Base-by-base conservation (phyloP, 805 yeast genomes). In the Maudiozyma bulderi region DNA sequence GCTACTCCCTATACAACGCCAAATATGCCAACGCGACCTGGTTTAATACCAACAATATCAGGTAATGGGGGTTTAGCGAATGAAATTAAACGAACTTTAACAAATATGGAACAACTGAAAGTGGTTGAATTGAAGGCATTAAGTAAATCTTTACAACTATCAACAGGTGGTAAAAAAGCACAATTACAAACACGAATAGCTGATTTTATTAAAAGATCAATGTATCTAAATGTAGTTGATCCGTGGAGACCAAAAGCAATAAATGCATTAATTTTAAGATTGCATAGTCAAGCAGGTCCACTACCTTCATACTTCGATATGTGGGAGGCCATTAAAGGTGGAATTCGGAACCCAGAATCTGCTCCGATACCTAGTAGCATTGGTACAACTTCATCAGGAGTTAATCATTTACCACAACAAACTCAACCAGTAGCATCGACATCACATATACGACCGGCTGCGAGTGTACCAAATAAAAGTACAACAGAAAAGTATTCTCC, bases 101-200 rank as follows among this genome's bases (percentile, higher is more conserved):
- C 53, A 9, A 59, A 58, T 34, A 54, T 74, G 52, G 60, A 55
- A 37, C 56, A 53, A n/a, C 59, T 78, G 53, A 76, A 74, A 54
- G 78, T 81, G 1, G 64, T 73, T 0, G 77, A 76, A 48, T 68
- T 82, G 48, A 81, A 81, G 61, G 72, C 67, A 15, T 57, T 82
- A 1, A 75, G 82, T 35, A 69, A 77, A 42, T 57, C 79, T 1
- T 57, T 81, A 14, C 74, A 75, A 2, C 62, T 82, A 15, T 64
- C 78, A 2, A 56, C 69, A 8, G 58, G 73, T 6, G 95, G 93
- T 1, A 68, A 80, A 38, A 87, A 86, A 63, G 73, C 74, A 20
- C 83, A 77, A 34, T 64, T 86, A 11, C 74, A 74, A 47, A 80
- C 77, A 35, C 70, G 88, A 34, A 63, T 86, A 6, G 60, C 67